These are phyloP conservation scores for Mycena vulgaris DNA, from an alignment of 768 basidiomycete species.

Conservation along the genomic window DNA sequence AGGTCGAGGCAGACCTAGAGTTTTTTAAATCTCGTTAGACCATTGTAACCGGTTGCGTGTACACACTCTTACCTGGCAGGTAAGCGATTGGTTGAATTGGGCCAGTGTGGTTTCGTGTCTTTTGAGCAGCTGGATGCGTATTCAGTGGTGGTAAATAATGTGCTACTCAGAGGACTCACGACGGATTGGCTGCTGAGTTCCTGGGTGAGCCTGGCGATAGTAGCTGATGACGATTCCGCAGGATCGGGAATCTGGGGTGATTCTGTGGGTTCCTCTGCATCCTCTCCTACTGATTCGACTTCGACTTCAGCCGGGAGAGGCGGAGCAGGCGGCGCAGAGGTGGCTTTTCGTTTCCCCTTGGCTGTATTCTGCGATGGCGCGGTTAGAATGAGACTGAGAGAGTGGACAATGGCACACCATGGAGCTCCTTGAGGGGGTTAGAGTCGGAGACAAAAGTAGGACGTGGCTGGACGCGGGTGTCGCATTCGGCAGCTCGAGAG, in stretches of 20 bases:
- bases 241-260: conserved; percentile 31
- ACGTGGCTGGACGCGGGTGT: conserved; percentile 14
- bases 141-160: background rate
- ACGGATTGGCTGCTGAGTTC: conserved; percentile 58
- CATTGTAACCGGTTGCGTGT: too few relatives aligned
- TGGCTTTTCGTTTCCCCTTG: conserved; percentile 60
- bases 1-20: conserved; percentile 87
- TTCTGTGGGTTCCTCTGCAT: conserved; percentile 38
- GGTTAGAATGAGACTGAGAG: background rate
- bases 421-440: background rate
- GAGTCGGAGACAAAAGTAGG: background rate
- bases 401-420: conserved; percentile 41
- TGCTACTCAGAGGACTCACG: conserved; percentile 47
- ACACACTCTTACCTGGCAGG: too few relatives aligned
- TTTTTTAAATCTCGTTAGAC: too few relatives aligned
- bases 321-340: conserved; percentile 41
- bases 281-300: conserved; percentile 20
- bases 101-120: conserved; percentile 69
- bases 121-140: conserved; percentile 57
- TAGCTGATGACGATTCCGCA: conserved; percentile 18
- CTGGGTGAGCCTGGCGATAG: conserved; percentile 59
- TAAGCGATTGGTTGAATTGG: conserved; percentile 73
- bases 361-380: conserved; percentile 44
- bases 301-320: conserved; percentile 18
- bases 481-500: conserved; percentile 26